These are phyloP conservation scores for Paramecium pentaurelia DNA, from an alignment of 73 alveolate species.

Conservation along the genomic window DNA sequence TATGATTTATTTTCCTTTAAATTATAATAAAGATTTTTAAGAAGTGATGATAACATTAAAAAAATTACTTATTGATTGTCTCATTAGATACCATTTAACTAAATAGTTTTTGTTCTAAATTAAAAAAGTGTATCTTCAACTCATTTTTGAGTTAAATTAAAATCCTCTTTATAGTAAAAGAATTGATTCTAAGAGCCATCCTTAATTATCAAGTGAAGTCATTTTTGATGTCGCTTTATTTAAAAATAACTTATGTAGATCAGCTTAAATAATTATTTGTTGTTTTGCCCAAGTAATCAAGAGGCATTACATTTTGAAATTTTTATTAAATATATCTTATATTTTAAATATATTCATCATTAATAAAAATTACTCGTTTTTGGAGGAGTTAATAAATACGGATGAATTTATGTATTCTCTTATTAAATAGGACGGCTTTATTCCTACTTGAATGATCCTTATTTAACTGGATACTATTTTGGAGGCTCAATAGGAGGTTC, in stretches of 20 bases:
- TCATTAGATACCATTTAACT: too few relatives aligned
- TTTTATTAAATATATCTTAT: not conserved
- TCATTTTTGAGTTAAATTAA: too few relatives aligned
- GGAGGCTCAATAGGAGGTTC: not conserved
- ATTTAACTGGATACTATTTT: not conserved
- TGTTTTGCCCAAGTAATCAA: not conserved
- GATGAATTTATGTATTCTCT: not conserved
- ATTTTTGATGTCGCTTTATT: conserved; percentile 66
- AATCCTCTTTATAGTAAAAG: too few relatives aligned
- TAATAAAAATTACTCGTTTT: conserved; percentile 13
- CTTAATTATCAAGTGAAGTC: conserved; percentile 80
- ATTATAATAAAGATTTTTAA: too few relatives aligned
- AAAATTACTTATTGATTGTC: too few relatives aligned
- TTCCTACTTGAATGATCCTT: not conserved
- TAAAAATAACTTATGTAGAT: not conserved
- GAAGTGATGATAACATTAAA: too few relatives aligned
- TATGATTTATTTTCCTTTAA: too few relatives aligned
- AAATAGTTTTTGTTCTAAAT: too few relatives aligned
- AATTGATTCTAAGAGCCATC: not conserved
- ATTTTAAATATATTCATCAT: not conserved
- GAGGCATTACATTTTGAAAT: not conserved
- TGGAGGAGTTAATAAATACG: conserved; percentile 33
- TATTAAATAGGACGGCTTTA: not conserved
- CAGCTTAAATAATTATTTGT: not conserved
- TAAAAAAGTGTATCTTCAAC: too few relatives aligned